Conservation (phyloP, 768 basidiomycete species). For the Cantharellus anzutake region DNA sequence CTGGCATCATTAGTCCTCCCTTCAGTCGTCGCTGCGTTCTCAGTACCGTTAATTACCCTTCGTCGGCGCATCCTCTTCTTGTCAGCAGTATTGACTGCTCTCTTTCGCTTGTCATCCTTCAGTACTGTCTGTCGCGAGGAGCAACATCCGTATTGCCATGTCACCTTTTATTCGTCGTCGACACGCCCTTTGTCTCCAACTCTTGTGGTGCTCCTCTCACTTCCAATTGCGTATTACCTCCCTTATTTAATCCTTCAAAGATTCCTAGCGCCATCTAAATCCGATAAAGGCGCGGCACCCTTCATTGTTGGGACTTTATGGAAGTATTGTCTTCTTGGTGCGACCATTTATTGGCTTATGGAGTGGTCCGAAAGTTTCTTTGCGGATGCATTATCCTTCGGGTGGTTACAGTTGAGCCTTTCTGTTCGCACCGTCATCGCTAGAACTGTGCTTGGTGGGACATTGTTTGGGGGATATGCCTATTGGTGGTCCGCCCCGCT, state of each 20-base stretch:
- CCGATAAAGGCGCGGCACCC: conserved; percentile 53
- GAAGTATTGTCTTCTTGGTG: conserved; percentile 36
- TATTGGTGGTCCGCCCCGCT: conserved; percentile 60
- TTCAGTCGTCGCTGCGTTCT: conserved; percentile 38
- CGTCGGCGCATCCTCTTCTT: conserved; percentile 61
- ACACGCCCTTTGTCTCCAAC: conserved; percentile 46
- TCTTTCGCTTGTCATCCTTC: conserved; percentile 54
- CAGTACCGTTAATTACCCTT: conserved; percentile 47
- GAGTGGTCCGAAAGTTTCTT: conserved; percentile 46
- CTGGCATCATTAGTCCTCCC: conserved; percentile 39
- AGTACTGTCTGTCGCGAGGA: conserved; percentile 91
- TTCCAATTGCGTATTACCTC: conserved; percentile 34
- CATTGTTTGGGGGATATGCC: conserved; percentile 29
- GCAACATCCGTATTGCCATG: conserved; percentile 73
- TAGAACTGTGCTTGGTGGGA: conserved; percentile 26
- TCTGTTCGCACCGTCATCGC: conserved; percentile 40
- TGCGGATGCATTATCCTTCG: conserved; percentile 11
- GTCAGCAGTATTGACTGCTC: conserved; percentile 40
- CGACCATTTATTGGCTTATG: conserved; percentile 53
- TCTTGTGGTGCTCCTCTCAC: conserved; percentile 34
- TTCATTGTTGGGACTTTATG: conserved; percentile 42
- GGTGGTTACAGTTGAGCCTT: conserved; percentile 28
- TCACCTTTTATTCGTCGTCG: conserved; percentile 74
- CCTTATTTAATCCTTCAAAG: conserved; percentile 33
- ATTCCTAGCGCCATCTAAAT: conserved; percentile 44